Base-by-base conservation (phyloP, 1,284 basidiomycete species). In the Golubevia sp. region DNA sequence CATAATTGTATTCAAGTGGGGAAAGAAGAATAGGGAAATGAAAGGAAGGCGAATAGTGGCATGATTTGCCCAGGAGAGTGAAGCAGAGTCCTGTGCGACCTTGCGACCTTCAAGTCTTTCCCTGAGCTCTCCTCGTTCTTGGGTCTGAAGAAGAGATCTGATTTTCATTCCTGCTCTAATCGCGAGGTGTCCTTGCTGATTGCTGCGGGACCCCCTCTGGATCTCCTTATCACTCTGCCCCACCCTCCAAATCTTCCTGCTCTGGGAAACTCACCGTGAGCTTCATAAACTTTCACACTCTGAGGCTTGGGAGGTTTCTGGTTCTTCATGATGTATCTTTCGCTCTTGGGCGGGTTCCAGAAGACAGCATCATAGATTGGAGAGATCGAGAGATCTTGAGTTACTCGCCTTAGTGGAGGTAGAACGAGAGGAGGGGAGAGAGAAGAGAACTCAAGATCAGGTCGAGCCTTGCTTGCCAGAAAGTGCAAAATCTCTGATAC, bases 311-410 rank as follows among this genome's bases (percentile, higher is more conserved):
- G 86, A 6, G 92, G 92, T 7, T 88, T 87, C 49, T 88, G 70
- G 80, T 97, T 87, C 85, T 94, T 97, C 87, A 97, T 95, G 27
- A 86, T 86, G 86, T 98, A 97, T 55, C 83, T 86, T 70, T 92
- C 84, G 20, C 86, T 82, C 50, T 86, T 74, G 24, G 93, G 89
- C 0, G 96, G 96, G 82, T 98, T 97, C 96, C 96, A 99, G 86
- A 98, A 97, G n/a, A 93, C 89, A 24, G 93, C 93, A 66, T 99
- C 96, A 85, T 97, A 99, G 2, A 93, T 88, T 3, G 94, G 92
- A 11, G 96, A 98, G 34, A 94, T 90, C 55, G 86, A 84, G 61
- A 98, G 86, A 81, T 99, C 94, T 84, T 99, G 96, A 1, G 95
- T 97, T 62, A 97, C 96, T 64, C 95, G 92, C 49, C 82, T 83